A percentile compares a stretch with the other conserved stretches of the same genome.
These are phyloP conservation scores for Cladochytrium replicatum DNA, from an alignment of 192 early-diverging fungal genomes.

Conservation along the genomic window DNA sequence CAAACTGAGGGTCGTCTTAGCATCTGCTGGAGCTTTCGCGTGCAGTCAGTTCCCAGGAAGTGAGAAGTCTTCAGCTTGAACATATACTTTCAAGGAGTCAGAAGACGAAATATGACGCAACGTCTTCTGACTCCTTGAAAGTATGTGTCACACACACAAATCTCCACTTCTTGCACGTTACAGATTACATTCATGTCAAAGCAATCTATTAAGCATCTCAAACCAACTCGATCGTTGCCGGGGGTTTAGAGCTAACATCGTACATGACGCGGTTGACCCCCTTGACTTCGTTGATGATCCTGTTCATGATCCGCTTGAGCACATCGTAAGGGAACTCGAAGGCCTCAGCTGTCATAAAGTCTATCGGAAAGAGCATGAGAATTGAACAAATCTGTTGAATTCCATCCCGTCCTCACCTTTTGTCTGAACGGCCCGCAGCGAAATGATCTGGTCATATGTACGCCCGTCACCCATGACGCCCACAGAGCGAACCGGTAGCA, in stretches of 20 bases:
- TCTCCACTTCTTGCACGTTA: too few relatives aligned
- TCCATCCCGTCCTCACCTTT: constrained; percentile 31
- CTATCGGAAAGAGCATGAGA: not conserved
- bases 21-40: too few relatives aligned
- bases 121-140: too few relatives aligned
- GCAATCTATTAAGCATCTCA: too few relatives aligned
- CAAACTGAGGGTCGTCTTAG: too few relatives aligned
- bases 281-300: constrained; percentile 98
- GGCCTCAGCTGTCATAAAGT: constrained; percentile 98
- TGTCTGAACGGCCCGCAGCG: constrained; percentile 89
- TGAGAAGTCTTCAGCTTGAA: too few relatives aligned
- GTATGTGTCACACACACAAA: too few relatives aligned
- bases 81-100: too few relatives aligned
- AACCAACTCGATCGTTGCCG: constrained; percentile 98
- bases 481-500: constrained; percentile 89
- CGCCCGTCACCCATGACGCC: constrained; percentile 99
- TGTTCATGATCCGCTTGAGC: constrained; percentile 83
- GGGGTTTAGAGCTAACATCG: constrained; percentile 95
- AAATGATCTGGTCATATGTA: constrained; percentile 98
- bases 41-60: too few relatives aligned
- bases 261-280: constrained; percentile 97
- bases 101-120: too few relatives aligned
- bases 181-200: too few relatives aligned
- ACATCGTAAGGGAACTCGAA: constrained; percentile 81
- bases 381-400: too few relatives aligned